phyloP scores from a whole-genome alignment of 768 basidiomycete genomes.

The Xerocomus brunneocitrinus region DNA sequence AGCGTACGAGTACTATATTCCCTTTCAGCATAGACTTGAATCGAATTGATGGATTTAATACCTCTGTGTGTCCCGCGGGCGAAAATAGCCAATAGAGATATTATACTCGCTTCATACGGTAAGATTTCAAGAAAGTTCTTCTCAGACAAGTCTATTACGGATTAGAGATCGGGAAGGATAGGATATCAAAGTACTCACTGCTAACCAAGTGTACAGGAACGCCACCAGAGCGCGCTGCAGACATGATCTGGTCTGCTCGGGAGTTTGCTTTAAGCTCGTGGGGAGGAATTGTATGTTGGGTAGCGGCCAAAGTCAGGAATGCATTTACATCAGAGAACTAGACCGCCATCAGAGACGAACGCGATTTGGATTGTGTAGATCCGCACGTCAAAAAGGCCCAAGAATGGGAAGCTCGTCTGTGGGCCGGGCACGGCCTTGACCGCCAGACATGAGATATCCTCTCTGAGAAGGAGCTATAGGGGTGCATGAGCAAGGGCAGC shows the following conservation, averaged over 20 bases:
- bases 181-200: slow-evolving; percentile 45
- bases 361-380: background rate
- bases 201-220: slow-evolving; percentile 75
- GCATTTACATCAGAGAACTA: slow-evolving; percentile 86
- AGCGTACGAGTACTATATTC: slow-evolving; percentile 50
- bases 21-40: slow-evolving; percentile 1
- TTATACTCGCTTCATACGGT: slow-evolving; percentile 56
- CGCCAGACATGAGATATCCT: slow-evolving; percentile 62
- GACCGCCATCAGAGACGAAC: slow-evolving; percentile 3
- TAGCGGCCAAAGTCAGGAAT: slow-evolving; percentile 81
- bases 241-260: slow-evolving; percentile 63
- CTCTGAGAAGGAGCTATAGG: slow-evolving; percentile 53
- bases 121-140: slow-evolving; percentile 73
- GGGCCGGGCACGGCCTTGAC: slow-evolving; percentile 38
- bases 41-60: slow-evolving; percentile 25
- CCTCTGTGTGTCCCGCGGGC: slow-evolving; percentile 71
- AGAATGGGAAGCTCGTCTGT: slow-evolving; percentile 29
- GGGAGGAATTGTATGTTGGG: slow-evolving; percentile 59
- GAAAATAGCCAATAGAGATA: slow-evolving; percentile 62
- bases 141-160: slow-evolving; percentile 65
- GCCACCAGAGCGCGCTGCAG: slow-evolving; percentile 67
- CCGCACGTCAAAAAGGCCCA: slow-evolving; percentile 75
- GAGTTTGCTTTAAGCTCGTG: slow-evolving; percentile 58
- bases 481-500: background rate
- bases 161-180: slow-evolving; percentile 1